Evolutionary conservation across 805 yeast genomes (phyloP), one percentile per base, ranked within the genome.

Genomic region (Metschnikowia koreensis): DNA sequence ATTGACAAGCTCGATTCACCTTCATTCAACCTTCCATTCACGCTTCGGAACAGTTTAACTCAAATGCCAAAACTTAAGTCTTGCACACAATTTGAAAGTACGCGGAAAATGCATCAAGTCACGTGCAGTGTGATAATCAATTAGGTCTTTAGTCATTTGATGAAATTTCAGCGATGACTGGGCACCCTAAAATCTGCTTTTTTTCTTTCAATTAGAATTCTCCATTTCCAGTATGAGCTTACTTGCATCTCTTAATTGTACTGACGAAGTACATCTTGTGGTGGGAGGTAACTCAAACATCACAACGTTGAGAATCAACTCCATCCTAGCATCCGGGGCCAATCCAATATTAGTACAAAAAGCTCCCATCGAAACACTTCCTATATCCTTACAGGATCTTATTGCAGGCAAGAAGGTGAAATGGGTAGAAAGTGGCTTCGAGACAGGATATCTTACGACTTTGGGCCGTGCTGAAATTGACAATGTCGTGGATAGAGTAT

Each of bases 401-500:
- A 60, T 64, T 4, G 60, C 65, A 3, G 58, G 62, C 10, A 63
- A 66, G 9, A 57, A 64, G 8, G 61, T 76, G 7, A 49, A 50
- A 66, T 51, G 51, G 52, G 15, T 54, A 9, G 40, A 12, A 13
- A 43, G 34, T 10, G 50, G 56, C 1, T 80, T 80, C 52, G 64
- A 70, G 15, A 31, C 69, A 0, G 56, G 58, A 1, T 86, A 83
- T 60, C 68, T 90, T 38, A 69, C 74, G 1, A 68, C 75, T 0
- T 62, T 79, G 36, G 97, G 97, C 4, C 75, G 96, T 47, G 60
- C 64, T 0, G 80, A 80, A 27, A 90, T 86, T 3, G 84, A 80
- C 44, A 63, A 68, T 29, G 73, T 89, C 2, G 89, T 89, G 5
- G 97, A 92, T 65, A 73, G 82, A 51, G 92, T 89, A 1, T 91